Conservation (phyloP, 1,284 basidiomycete species). For the Pseudozyma hubeiensis region DNA sequence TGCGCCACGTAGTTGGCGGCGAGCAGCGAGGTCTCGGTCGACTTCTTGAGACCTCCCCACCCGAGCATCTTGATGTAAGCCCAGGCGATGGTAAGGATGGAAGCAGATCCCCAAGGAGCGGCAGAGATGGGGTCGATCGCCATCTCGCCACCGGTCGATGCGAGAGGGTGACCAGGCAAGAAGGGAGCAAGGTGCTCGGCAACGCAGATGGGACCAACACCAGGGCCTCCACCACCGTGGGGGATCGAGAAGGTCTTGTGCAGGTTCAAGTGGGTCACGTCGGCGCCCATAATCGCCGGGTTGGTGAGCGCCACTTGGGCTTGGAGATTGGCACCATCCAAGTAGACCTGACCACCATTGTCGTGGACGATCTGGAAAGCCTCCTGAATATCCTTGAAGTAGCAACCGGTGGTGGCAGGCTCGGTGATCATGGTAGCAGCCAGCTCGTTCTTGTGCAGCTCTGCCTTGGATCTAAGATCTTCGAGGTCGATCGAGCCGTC, state of each 20-base stretch:
- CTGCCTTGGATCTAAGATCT: conserved; percentile 87
- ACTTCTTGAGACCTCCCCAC: conserved; percentile 84
- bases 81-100: conserved; percentile 96
- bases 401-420: conserved; percentile 92
- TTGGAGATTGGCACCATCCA: conserved; percentile 94
- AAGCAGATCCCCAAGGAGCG: conserved; percentile 92
- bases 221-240: conserved; percentile 96
- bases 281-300: conserved; percentile 93
- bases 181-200: conserved; percentile 92
- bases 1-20: conserved; percentile 98
- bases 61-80: conserved; percentile 86
- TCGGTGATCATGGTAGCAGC: conserved; percentile 92
- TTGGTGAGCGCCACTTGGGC: conserved; percentile 95
- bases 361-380: conserved; percentile 94
- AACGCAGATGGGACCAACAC: conserved; percentile 93
- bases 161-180: conserved; percentile 88
- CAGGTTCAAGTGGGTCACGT: conserved; percentile 96
- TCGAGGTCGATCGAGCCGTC: conserved; percentile 90
- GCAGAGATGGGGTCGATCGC: conserved; percentile 90
- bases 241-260: conserved; percentile 97
- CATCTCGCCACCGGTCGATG: conserved; percentile 77
- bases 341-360: conserved; percentile 95
- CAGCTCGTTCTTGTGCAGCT: conserved; percentile 88
- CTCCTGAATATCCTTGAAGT: conserved; percentile 90
- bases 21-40: conserved; percentile 86